Conservation (phyloP, 805 yeast species). For the Jamesozyma gamospora region DNA sequence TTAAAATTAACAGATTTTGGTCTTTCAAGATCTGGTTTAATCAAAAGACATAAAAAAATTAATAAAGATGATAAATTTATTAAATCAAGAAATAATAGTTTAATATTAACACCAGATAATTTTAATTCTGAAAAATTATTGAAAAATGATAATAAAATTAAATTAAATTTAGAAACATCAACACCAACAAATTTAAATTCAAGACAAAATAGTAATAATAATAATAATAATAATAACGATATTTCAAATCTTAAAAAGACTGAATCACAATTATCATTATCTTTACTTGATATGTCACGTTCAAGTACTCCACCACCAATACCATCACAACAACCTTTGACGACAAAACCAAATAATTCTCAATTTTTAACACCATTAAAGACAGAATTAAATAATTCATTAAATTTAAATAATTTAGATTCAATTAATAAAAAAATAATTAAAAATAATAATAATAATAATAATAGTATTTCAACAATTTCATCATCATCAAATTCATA, state of each 20-base stretch:
- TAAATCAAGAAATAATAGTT: conserved; percentile 1
- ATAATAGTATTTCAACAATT: conserved; percentile 3
- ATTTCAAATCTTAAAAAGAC: conserved; percentile 15
- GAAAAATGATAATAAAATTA: not conserved
- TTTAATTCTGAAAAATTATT: not conserved
- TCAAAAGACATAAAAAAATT: conserved; percentile 56
- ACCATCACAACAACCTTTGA: too few relatives aligned
- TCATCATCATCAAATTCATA: conserved; percentile 5
- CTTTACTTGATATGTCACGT: conserved; percentile 21
- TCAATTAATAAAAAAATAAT: not conserved
- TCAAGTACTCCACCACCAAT: conserved; percentile 21
- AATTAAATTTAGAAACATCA: too few relatives aligned
- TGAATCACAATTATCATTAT: conserved; percentile 25
- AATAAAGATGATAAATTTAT: too few relatives aligned
- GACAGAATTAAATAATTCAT: not conserved
- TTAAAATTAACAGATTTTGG: conserved; percentile 93
- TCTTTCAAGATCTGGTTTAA: conserved; percentile 76
- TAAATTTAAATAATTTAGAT: not conserved
- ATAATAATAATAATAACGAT: conserved; percentile 1
- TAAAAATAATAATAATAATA: not conserved
- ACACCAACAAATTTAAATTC: not conserved
- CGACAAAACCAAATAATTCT: not conserved
- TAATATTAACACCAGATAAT: conserved; percentile 4
- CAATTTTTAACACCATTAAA: conserved; percentile 3
- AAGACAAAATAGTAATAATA: not conserved